Evolutionary conservation across 805 yeast genomes (phyloP).

Genomic region (Ogataea pilisensis): DNA sequence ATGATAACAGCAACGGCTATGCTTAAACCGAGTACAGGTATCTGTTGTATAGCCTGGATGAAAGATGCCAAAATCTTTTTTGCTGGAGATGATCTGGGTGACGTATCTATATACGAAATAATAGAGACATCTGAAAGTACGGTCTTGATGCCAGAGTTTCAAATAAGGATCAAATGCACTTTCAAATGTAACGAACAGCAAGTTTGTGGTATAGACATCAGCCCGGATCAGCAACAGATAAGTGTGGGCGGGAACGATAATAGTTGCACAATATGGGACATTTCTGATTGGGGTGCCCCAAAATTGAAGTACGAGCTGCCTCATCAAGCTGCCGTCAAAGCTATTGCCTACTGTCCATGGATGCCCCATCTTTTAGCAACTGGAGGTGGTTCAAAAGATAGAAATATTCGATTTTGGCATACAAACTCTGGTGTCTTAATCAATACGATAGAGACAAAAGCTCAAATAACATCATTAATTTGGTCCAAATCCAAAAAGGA

Average conservation of each 20-base stretch:
- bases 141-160: slow-evolving; percentile 4
- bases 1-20: slow-evolving; percentile 15
- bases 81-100: slow-evolving; percentile 66
- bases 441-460: slow-evolving; percentile 49
- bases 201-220: slow-evolving; percentile 64
- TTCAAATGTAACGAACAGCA: slow-evolving; percentile 53
- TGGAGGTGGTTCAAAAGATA: slow-evolving; percentile 85
- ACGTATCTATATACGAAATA: slow-evolving; percentile 41
- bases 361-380: slow-evolving; percentile 73
- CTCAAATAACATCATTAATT: slow-evolving; percentile 73
- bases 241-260: slow-evolving; percentile 89
- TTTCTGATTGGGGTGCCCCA: slow-evolving; percentile 40
- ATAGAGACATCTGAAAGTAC: slow-evolving; percentile 4
- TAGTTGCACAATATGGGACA: slow-evolving; percentile 73
- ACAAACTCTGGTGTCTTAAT: slow-evolving; percentile 71
- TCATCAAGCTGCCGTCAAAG: slow-evolving; percentile 87
- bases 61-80: slow-evolving; percentile 40
- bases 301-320: slow-evolving; percentile 43
- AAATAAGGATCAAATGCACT: slow-evolving; percentile 18
- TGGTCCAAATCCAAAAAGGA: slow-evolving; percentile 71
- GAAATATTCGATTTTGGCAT: slow-evolving; percentile 85
- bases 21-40: slow-evolving; percentile 35
- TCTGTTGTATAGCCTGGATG: slow-evolving; percentile 62
- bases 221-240: slow-evolving; percentile 46
- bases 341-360: slow-evolving; percentile 91